Evolutionary conservation across 2,329 filamentous ascomycete genomes (phyloP).

Genomic region (Aureobasidium sp.): DNA sequence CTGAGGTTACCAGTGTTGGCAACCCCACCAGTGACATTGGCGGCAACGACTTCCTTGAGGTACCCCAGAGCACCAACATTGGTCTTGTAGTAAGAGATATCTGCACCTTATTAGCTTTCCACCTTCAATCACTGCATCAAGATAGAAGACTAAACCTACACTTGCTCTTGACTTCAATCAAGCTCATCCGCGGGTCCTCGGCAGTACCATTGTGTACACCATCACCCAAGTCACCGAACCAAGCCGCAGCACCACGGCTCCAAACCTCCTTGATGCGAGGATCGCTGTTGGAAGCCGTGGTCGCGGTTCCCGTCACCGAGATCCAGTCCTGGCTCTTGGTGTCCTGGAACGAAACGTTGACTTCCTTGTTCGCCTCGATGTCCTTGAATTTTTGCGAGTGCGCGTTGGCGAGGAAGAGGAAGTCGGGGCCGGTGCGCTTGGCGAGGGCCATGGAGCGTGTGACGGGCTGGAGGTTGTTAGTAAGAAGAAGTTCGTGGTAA

Average conservation of each 20-base stretch:
- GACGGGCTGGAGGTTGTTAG: constrained; percentile 28
- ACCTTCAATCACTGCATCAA: neutral
- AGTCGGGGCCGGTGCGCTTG: constrained; percentile 51
- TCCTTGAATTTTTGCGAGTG: constrained; percentile 43
- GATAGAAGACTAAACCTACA: constrained; percentile 20
- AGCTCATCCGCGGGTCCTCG: constrained; percentile 42
- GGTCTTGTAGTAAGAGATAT: constrained; percentile 31
- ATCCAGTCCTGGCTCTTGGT: constrained; percentile 42
- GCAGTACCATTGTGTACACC: constrained; percentile 41
- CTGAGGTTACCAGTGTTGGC: constrained; percentile 29
- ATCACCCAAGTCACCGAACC: constrained; percentile 47
- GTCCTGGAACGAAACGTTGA: constrained; percentile 43
- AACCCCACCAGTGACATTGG: constrained; percentile 28
- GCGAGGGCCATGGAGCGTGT: constrained; percentile 44
- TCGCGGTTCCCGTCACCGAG: constrained; percentile 38
- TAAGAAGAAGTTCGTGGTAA: neutral
- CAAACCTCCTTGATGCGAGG: constrained; percentile 44
- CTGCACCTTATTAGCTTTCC: constrained; percentile 13
- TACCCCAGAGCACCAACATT: constrained; percentile 25
- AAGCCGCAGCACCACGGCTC: constrained; percentile 34
- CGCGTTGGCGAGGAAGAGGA: constrained; percentile 45
- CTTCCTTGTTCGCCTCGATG: constrained; percentile 35
- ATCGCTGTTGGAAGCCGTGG: constrained; percentile 37
- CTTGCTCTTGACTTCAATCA: constrained; percentile 34
- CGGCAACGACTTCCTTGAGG: constrained; percentile 27